Evolutionary conservation across 2,329 filamentous ascomycete genomes (phyloP), one percentile per base, ranked within the genome.

Genomic region (Talaromyces sp.): DNA sequence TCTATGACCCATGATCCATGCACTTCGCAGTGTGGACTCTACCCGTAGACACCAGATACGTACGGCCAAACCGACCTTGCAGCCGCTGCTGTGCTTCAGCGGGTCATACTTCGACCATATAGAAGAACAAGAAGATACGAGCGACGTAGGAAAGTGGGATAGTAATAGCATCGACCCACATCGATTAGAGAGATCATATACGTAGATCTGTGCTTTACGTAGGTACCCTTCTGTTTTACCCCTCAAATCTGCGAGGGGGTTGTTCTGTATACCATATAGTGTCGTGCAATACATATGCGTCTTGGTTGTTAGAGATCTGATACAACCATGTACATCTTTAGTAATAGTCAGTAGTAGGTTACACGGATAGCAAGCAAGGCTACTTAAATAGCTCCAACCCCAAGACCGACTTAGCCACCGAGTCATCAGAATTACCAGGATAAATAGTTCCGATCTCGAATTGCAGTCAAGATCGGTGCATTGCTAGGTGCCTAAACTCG

Each of bases 201-300:
- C 36, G 54, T 41, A 41, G 39, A 41, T 43, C 52, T 10, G 35
- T 45, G 25, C 21, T 25, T 54, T 36, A 40, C 54, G 54, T 56
- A 56, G 53, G 43, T 56, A 56, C 31, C 41, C 41, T 48, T 48
- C 25, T n/a, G 7, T n/a, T 17, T 17, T 40, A 28, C 54, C 7
- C 35, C 45, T 56, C 43, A 56, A 46, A 56, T 56, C 43, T 56
- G 54, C 43, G 54, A 56, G 54, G 54, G 53, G 43, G 53, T 56
- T n/a, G 21, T 37, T 36, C 39, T 55, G 37, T 52, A 45, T 48
- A 41, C n/a, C 41, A 50, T 43, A 37, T 28, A 37, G 54, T 50
- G 17, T 17, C 28, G 28, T 33, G 7, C 28, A 5, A 33, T n/a
- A 9, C 17, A 46, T 48, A 21, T 10, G 8, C 17, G 22, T 54